Percentiles rank a stretch among this genome's conserved stretches.
phyloP scores from a whole-genome alignment of 768 basidiomycete species.

The Macrolepiota dolichaula region DNA sequence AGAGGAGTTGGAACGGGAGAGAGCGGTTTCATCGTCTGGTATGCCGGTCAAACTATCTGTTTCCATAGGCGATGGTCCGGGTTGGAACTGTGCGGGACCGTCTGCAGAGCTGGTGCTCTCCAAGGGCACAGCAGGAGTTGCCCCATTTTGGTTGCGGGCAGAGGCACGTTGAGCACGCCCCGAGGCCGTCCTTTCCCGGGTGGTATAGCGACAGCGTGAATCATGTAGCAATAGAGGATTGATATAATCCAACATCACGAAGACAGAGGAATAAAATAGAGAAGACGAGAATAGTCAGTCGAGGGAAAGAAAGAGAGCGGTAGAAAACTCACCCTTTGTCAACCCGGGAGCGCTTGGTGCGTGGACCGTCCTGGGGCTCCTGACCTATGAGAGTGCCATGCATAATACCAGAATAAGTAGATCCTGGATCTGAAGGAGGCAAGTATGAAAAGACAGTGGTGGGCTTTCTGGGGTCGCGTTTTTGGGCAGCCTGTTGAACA shows the following conservation, averaged over 20 bases:
- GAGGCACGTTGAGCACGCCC: conserved; percentile 73
- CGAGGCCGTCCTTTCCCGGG: conserved; percentile 43
- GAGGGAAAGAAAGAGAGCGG: conserved; percentile 13
- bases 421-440: conserved; percentile 81
- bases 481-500: conserved; percentile 65
- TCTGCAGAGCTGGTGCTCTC: conserved; percentile 36
- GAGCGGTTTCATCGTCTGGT: conserved; percentile 55
- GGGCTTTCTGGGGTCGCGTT: conserved; percentile 81
- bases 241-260: conserved; percentile 19
- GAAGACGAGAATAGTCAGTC: conserved; percentile 18
- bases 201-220: conserved; percentile 21
- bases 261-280: conserved; percentile 12
- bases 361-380: conserved; percentile 63
- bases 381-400: conserved; percentile 61
- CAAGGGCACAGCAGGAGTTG: conserved; percentile 30
- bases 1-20: conserved; percentile 64
- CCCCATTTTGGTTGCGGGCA: conserved; percentile 59
- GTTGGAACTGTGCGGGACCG: conserved; percentile 28
- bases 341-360: conserved; percentile 68
- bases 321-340: conserved; percentile 64
- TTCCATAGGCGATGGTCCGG: conserved; percentile 31
- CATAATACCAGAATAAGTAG: conserved; percentile 80
- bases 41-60: conserved; percentile 47
- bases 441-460: conserved; percentile 71
- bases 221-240: conserved; percentile 17